Conservation (phyloP, 345 rosid genomes). For the Eucalyptus curtisii region DNA sequence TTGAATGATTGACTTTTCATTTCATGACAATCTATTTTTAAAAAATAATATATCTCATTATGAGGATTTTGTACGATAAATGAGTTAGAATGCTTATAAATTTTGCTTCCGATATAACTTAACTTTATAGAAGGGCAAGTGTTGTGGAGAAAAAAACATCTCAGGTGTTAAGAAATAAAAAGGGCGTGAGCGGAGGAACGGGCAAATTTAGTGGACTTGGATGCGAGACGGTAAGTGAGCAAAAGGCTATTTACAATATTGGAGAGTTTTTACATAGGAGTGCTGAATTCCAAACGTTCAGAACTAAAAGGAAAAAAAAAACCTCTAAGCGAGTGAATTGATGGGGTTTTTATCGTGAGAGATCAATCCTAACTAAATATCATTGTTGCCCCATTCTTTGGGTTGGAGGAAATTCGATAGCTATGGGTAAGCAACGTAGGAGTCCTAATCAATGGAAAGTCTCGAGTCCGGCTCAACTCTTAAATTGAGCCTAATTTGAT, state of each 20-base stretch:
- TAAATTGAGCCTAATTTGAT: neutral
- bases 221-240: neutral
- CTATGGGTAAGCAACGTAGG: neutral
- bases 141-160: neutral
- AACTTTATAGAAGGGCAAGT: neutral
- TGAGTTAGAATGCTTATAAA: neutral
- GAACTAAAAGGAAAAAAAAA: no score
- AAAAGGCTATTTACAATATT: neutral
- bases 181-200: neutral
- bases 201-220: neutral
- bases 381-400: neutral
- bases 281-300: no score
- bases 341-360: no score
- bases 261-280: neutral
- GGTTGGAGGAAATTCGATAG: neutral
- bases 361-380: no score
- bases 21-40: neutral
- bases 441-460: neutral
- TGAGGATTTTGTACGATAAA: neutral
- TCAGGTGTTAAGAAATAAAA: neutral
- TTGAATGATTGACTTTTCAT: neutral
- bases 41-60: no score
- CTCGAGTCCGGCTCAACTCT: neutral
- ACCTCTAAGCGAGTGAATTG: no score
- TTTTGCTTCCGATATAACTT: neutral